Evolutionary conservation across 2,329 filamentous ascomycete genomes (phyloP).

Genomic region (Aspergillus jensenii): DNA sequence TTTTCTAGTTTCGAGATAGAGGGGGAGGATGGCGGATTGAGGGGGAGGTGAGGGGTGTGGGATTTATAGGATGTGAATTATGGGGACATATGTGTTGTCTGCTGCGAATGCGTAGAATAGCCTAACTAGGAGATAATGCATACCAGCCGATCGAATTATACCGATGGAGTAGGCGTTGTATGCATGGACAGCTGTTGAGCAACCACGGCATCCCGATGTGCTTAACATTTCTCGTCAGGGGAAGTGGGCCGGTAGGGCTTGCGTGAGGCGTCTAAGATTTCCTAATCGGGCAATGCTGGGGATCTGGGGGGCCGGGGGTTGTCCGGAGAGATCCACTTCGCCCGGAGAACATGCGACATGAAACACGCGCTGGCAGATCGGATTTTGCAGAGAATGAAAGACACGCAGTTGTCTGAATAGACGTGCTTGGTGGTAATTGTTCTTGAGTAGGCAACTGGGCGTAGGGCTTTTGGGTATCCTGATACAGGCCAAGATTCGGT

Average conservation of each 20-base stretch:
- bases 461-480: too few species aligned
- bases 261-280: constrained; percentile 4
- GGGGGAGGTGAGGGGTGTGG: background rate
- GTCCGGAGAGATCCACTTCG: constrained; percentile 4
- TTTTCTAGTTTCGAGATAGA: background rate
- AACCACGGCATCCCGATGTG: constrained; percentile 7
- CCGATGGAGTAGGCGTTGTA: background rate
- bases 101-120: background rate
- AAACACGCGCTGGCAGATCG: too few species aligned
- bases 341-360: background rate
- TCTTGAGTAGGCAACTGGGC: too few species aligned
- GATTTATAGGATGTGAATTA: background rate
- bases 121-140: background rate
- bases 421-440: too few species aligned
- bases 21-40: background rate
- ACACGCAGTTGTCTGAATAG: too few species aligned
- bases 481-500: too few species aligned
- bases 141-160: background rate
- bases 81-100: background rate
- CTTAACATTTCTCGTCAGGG: background rate
- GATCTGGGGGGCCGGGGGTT: background rate
- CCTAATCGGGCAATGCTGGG: constrained; percentile 5
- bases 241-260: constrained; percentile 4
- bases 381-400: too few species aligned
- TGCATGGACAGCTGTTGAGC: background rate